A percentile compares a stretch with the other conserved stretches of the same genome.
phyloP scores from a whole-genome alignment of 345 rosid genomes.

The Capsella bursapastoris region DNA sequence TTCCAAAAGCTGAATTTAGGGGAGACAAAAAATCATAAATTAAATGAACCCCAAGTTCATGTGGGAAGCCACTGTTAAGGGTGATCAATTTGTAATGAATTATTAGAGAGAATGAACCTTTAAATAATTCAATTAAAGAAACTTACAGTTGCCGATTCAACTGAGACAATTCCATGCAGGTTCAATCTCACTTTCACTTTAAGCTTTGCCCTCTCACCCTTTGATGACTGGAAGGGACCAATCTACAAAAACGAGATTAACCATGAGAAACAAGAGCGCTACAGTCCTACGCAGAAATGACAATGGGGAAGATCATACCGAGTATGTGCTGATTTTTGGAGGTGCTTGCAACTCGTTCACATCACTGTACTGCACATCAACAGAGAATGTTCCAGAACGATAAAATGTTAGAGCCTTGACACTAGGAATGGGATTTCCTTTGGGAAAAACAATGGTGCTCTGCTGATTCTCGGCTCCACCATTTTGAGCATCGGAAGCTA shows the following conservation, averaged over 20 bases:
- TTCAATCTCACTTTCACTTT: conserved; percentile 87
- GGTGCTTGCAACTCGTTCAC: conserved; percentile 65
- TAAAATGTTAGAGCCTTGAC: conserved; percentile 84
- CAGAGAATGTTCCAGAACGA: conserved; percentile 72
- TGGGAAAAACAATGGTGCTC: conserved; percentile 77
- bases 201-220: conserved; percentile 77
- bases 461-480: conserved; percentile 74
- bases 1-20: conserved; percentile 73
- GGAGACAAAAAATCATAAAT: not conserved
- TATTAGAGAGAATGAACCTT: not conserved
- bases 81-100: not conserved
- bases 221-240: conserved; percentile 85
- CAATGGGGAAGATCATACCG: conserved; percentile 48
- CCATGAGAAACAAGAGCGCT: conserved; percentile 22
- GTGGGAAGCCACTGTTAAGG: not conserved
- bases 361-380: conserved; percentile 82
- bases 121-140: not conserved
- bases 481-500: conserved; percentile 64
- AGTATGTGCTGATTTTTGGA: conserved; percentile 80
- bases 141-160: conserved; percentile 89
- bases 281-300: conserved; percentile 8
- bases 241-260: conserved; percentile 56
- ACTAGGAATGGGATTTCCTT: conserved; percentile 88
- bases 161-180: conserved; percentile 81
- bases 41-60: not conserved